Base-by-base conservation (phyloP, 73 alveolate species). In the Paraurostyla sp. region DNA sequence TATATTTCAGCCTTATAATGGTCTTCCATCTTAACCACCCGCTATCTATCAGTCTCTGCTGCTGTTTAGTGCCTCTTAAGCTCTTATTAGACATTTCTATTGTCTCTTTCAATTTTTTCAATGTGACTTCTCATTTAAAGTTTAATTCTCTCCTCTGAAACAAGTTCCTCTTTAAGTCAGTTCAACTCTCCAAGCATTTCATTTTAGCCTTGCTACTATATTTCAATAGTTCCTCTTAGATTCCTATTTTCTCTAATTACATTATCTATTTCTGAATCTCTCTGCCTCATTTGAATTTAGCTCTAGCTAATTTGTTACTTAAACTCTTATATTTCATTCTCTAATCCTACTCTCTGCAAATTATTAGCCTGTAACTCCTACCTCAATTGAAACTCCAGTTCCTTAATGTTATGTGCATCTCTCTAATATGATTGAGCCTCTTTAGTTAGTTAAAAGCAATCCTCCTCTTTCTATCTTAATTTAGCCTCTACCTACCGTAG, bases 401-500 rank as follows among this genome's bases (percentile, higher is more conserved):
- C 80, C 45, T 52, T 54, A 33, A 78, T 6, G 32, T 78, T 78
- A 16, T 50, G 32, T 1, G 52, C 32, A 78, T 78, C 89, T 54
- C 89, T 78, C 59, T 49, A 6, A 2, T 22, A 38, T 0, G 63
- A 23, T 0, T 25, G 27, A 20, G 15, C 33, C 7, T 78, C 80
- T 54, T 60, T 49, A 20, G 32, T 4, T 30, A 78, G 22, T 2
- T 20, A 4, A 33, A 51, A 78, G 33, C 49, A 32, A 38, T 78
- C 76, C 38, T 78, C 89, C 15, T 78, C 89, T 40, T 78, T 78
- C 11, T 25, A 2, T 51, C 89, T 49, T 2, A 78, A 27, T 78
- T 38, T 32, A 51, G 11, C 18, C 43, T 78, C 76, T 29, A n/a
- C 0, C 2, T 11, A 25, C 46, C 76, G 22, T 1, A 52, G 43